Evolutionary conservation across 73 alveolate genomes (phyloP).

Genomic region (Blepharisma stoltei): DNA sequence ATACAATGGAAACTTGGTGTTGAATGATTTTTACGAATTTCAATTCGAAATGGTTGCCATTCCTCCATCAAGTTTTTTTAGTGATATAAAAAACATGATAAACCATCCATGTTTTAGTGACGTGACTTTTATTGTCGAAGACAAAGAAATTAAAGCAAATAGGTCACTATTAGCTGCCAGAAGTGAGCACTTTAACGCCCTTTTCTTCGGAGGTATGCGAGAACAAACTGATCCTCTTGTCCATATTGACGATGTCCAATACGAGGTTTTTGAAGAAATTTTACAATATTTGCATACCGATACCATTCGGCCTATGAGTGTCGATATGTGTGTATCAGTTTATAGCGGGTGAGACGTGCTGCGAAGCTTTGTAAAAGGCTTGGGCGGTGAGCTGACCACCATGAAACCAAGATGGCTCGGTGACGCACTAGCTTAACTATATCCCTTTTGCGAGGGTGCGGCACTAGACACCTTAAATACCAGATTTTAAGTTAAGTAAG

Average conservation of each 20-base stretch:
- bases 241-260: constrained; percentile 21
- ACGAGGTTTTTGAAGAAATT: constrained; percentile 26
- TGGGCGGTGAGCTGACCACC: too few species aligned
- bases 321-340: constrained; percentile 53
- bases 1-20: constrained; percentile 74
- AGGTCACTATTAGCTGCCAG: constrained; percentile 50
- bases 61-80: constrained; percentile 29
- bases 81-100: constrained; percentile 35
- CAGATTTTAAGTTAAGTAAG: too few species aligned
- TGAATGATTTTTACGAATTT: constrained; percentile 81
- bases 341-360: too few species aligned
- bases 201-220: constrained; percentile 51
- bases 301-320: constrained; percentile 42
- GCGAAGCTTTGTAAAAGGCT: too few species aligned
- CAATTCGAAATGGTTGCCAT: constrained; percentile 57
- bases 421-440: too few species aligned
- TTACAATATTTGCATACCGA: constrained; percentile 35
- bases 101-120: constrained; percentile 42
- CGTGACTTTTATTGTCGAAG: constrained; percentile 32
- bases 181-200: constrained; percentile 52
- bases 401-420: too few species aligned
- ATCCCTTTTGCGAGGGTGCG: too few species aligned
- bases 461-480: too few species aligned
- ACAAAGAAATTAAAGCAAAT: constrained; percentile 25
- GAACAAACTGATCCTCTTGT: constrained; percentile 25